phyloP scores from a whole-genome alignment of 169 alveolate genomes.

The Babesia bovis region DNA sequence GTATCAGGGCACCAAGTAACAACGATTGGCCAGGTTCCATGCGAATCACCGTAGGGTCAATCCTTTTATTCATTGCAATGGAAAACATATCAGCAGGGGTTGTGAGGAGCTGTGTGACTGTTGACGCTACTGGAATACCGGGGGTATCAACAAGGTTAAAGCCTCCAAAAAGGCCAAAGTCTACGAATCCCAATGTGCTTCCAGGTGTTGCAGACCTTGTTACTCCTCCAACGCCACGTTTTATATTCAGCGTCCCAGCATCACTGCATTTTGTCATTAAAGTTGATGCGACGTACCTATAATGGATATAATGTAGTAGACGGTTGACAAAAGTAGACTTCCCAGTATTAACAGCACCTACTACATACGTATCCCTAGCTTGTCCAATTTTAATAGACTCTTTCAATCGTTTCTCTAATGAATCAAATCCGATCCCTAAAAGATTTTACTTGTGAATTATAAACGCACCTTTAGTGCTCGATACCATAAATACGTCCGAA shows the following conservation, averaged over 20 bases:
- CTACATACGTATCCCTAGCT: conserved; percentile 74
- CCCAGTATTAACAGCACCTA: conserved; percentile 84
- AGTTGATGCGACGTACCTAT: conserved; percentile 46
- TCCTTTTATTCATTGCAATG: conserved; percentile 63
- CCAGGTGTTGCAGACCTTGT: conserved; percentile 86
- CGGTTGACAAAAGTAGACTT: conserved; percentile 84
- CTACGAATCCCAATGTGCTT: conserved; percentile 81
- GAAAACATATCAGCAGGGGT: conserved; percentile 70
- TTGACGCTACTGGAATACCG: conserved; percentile 80
- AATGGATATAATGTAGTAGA: conserved; percentile 77
- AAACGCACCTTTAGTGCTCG: conserved; percentile 65
- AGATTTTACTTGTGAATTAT: neutral
- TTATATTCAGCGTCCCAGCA: conserved; percentile 68
- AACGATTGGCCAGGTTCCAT: conserved; percentile 74
- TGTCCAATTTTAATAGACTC: conserved; percentile 64
- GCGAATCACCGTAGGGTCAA: conserved; percentile 69
- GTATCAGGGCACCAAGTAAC: conserved; percentile 73
- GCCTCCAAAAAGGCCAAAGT: conserved; percentile 81
- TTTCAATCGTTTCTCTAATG: conserved; percentile 73
- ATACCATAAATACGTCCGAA: conserved; percentile 75
- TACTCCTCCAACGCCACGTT: conserved; percentile 81
- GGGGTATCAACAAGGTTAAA: conserved; percentile 83
- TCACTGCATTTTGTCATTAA: conserved; percentile 26
- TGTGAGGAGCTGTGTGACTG: conserved; percentile 63
- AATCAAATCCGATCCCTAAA: conserved; percentile 64